phyloP scores from a whole-genome alignment of 2,329 filamentous ascomycete species.

The Aspergillus persii region DNA sequence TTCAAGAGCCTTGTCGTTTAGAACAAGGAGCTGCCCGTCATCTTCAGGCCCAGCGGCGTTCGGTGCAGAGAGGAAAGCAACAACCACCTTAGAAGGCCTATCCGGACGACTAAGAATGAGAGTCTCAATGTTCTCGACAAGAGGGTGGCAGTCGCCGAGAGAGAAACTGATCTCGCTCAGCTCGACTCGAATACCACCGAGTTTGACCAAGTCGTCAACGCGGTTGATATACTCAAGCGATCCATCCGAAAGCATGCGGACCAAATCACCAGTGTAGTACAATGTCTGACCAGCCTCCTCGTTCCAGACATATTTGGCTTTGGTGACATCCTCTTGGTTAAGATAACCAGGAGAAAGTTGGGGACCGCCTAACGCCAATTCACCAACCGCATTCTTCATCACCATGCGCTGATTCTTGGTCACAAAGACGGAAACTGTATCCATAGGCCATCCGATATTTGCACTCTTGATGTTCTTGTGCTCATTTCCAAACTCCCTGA shows the following conservation, averaged over 20 bases:
- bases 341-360: constrained; percentile 31
- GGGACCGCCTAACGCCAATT: constrained; percentile 30
- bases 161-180: constrained; percentile 33
- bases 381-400: constrained; percentile 28
- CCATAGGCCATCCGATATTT: constrained; percentile 34
- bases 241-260: constrained; percentile 25
- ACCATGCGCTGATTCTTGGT: constrained; percentile 23
- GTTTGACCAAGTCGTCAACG: constrained; percentile 28
- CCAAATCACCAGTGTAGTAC: constrained; percentile 37
- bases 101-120: constrained; percentile 29
- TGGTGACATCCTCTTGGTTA: constrained; percentile 29
- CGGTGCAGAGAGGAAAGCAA: constrained; percentile 33
- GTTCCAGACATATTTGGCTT: constrained; percentile 32
- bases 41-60: constrained; percentile 4
- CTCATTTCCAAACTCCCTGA: constrained; percentile 27
- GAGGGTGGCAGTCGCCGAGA: constrained; percentile 29
- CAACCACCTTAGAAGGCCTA: constrained; percentile 33
- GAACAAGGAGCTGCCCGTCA: constrained; percentile 10
- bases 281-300: constrained; percentile 20
- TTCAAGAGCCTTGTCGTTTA: constrained; percentile 17
- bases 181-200: constrained; percentile 28
- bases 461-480: constrained; percentile 25
- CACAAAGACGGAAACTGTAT: constrained; percentile 30
- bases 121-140: constrained; percentile 34
- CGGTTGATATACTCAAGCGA: constrained; percentile 28